Base-by-base conservation (phyloP, 164 flowering plant genomes). In the Liquidambar formosana region DNA sequence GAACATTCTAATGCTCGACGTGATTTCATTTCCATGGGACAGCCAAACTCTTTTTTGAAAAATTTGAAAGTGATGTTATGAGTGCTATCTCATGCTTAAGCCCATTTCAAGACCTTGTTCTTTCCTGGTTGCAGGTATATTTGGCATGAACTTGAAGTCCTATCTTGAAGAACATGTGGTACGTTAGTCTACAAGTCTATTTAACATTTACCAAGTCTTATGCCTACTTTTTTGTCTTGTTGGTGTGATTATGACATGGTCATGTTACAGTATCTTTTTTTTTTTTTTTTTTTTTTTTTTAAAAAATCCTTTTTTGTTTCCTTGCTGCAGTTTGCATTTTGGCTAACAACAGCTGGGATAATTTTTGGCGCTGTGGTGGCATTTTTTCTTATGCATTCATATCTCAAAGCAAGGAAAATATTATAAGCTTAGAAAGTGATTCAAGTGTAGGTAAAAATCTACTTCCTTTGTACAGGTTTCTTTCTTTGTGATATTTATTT, bases 111-210 rank as follows among this genome's bases (percentile, higher is more conserved):
- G 56, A 52, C 10, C 2, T 25, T 45, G 1, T 22, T 1, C 38
- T 75, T 57, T 47, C 19, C 46, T 67, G 56, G 38, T 71, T 85
- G 68, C 86, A 95, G 99, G 97, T 71, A 93, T 95, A 82, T 95
- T 95, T 78, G 99, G 99, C 77, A 95, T 95, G 99, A 95, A 95
- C 76, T 77, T 95, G 83, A 93, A 78, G 84, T 91, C 99, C 58
- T 93, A 88, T 79, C 91, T 95, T 25, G 99, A 95, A 83, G 92
- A 95, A 71, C 97, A 86, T 70, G 85, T 81, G 88, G 99, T 95
- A 91, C 23, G 77, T 51, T 51, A n/a, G 18, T 52, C 68, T 41
- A 10, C 19, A 33, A n/a, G n/a, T n/a, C n/a, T n/a, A n/a, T n/a
- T n/a, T n/a, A 46, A 51, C 11, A 25, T 14, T n/a, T 53, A 22